Evolutionary conservation across 2,329 filamentous ascomycete genomes (phyloP).

Genomic region (Penicillium aurantiogriseum): DNA sequence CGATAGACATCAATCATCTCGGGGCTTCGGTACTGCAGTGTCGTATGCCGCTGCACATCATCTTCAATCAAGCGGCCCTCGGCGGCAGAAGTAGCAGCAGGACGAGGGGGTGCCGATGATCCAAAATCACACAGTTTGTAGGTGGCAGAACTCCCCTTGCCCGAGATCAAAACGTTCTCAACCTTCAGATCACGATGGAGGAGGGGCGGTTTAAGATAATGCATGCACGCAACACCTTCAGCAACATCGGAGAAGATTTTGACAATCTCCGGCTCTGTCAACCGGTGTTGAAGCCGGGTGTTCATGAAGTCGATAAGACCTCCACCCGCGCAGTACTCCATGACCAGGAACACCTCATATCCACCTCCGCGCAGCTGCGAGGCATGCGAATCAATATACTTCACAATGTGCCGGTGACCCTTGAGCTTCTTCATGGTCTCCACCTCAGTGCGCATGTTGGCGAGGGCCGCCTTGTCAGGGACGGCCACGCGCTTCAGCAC

Average conservation of each 20-base stretch:
- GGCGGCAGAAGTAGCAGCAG: constrained; percentile 79
- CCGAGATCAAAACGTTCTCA: constrained; percentile 90
- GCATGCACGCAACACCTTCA: constrained; percentile 97
- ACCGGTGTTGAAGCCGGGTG: constrained; percentile 87
- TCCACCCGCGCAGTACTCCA: constrained; percentile 95
- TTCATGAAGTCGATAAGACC: constrained; percentile 99
- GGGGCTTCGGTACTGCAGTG: constrained; percentile 92
- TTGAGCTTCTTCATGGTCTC: constrained; percentile 99
- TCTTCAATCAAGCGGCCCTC: constrained; percentile 94
- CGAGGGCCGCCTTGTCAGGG: constrained; percentile 89
- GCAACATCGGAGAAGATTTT: constrained; percentile 96
- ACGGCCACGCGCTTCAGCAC: constrained; percentile 95
- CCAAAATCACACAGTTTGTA: constrained; percentile 99
- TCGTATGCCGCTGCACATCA: constrained; percentile 95
- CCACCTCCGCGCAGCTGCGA: constrained; percentile 89
- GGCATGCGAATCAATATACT: constrained; percentile 96
- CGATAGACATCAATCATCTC: constrained; percentile 99
- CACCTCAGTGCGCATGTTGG: constrained; percentile 96
- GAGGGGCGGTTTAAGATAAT: constrained; percentile 91
- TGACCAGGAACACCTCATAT: constrained; percentile 96
- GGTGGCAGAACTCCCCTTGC: constrained; percentile 61
- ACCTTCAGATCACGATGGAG: constrained; percentile 95
- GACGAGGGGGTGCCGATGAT: constrained; percentile 77
- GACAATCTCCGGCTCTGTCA: constrained; percentile 96
- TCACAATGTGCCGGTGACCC: constrained; percentile 93